Evolutionary conservation across 2,329 filamentous ascomycete genomes (phyloP).

Genomic region (Lachnellula arida): DNA sequence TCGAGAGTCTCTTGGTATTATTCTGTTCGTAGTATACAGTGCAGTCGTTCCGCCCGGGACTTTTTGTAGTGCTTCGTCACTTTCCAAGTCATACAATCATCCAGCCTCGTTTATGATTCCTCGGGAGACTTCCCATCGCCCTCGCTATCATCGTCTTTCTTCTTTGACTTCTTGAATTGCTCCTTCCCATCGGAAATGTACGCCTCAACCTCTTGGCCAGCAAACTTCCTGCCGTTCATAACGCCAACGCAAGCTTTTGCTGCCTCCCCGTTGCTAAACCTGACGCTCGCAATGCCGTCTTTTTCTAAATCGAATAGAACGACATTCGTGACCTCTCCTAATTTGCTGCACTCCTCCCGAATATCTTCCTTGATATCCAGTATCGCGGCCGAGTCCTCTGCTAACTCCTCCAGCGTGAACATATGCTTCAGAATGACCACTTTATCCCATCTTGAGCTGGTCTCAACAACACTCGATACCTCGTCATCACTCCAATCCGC

Average conservation of each 20-base stretch:
- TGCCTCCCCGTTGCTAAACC: constrained; percentile 67
- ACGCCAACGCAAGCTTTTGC: constrained; percentile 67
- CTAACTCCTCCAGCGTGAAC: constrained; percentile 82
- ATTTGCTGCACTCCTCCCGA: constrained; percentile 79
- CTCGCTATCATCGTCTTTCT: constrained; percentile 37
- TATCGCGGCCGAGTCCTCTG: constrained; percentile 76
- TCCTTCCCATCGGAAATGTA: constrained; percentile 67
- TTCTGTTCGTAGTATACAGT: background rate
- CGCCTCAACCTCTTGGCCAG: constrained; percentile 65
- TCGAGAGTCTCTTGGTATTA: background rate
- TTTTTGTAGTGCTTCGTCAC: background rate
- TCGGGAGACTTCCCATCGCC: background rate
- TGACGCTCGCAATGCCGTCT: constrained; percentile 79
- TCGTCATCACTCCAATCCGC: constrained; percentile 96
- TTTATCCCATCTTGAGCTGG: constrained; percentile 63
- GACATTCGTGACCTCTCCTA: constrained; percentile 86
- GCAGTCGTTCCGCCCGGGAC: background rate
- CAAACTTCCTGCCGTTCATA: constrained; percentile 80
- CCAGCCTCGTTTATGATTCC: background rate
- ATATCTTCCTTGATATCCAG: constrained; percentile 95
- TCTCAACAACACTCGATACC: constrained; percentile 53
- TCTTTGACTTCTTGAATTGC: constrained; percentile 65
- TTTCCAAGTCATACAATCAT: background rate
- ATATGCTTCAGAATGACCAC: constrained; percentile 86
- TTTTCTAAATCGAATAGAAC: constrained; percentile 83